A percentile compares a stretch with the other conserved stretches of the same genome.
These are phyloP conservation scores for Aspergillus cristatus DNA, from an alignment of 495 filamentous ascomycete genomes.

Conservation along the genomic window DNA sequence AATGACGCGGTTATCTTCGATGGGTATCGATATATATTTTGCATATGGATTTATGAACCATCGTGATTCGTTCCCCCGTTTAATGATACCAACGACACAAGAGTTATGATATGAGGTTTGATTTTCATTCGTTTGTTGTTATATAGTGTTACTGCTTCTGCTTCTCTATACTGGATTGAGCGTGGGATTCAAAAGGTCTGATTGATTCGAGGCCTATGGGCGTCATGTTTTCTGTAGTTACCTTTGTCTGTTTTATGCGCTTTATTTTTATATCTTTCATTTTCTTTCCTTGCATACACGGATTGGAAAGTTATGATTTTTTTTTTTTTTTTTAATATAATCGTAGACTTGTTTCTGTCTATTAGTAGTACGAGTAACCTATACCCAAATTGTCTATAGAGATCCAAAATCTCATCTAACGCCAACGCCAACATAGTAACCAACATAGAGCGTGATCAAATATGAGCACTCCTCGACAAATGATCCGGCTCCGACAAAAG, in stretches of 20 bases:
- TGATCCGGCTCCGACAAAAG: slow-evolving; percentile 16
- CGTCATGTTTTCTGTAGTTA: no score
- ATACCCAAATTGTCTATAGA: no score
- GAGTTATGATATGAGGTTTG: slow-evolving; percentile 24
- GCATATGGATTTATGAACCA: slow-evolving; percentile 8
- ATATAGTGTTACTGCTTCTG: no score
- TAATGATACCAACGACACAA: slow-evolving; percentile 28
- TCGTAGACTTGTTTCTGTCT: no score
- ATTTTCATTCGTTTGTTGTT: slow-evolving; percentile 19
- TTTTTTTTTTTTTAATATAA: neutral
- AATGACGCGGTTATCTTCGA: slow-evolving; percentile 11
- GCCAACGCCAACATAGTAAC: no score
- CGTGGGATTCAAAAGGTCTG: no score
- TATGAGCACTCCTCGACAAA: slow-evolving; percentile 3
- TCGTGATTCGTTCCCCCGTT: slow-evolving; percentile 6
- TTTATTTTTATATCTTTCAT: neutral
- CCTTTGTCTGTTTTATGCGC: neutral
- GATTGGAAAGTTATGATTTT: slow-evolving; percentile 5
- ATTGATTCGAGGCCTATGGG: no score
- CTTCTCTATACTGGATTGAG: no score
- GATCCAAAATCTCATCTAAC: no score
- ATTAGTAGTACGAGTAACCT: no score
- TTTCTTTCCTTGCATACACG: slow-evolving; percentile 5
- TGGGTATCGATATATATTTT: neutral
- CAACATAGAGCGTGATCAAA: neutral